A percentile compares a stretch with the other conserved stretches of the same genome.
These are phyloP conservation scores for Alloteropsis semialata DNA, from an alignment of 176 grass and related monocot species.

Conservation along the genomic window DNA sequence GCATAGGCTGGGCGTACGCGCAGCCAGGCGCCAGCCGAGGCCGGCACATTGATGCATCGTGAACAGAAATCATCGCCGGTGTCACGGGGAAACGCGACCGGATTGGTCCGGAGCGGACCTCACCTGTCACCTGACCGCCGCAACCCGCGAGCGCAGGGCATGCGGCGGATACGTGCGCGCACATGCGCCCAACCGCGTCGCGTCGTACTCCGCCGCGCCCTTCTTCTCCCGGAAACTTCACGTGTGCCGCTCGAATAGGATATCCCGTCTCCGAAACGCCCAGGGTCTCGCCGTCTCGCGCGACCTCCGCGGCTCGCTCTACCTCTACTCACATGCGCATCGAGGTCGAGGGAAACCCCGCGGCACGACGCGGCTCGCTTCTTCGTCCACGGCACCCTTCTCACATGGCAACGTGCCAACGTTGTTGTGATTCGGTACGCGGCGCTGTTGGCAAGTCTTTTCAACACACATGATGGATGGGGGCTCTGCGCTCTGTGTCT, in stretches of 20 bases:
- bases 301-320: no score
- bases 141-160: background rate
- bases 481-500: no score
- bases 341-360: background rate
- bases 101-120: no score
- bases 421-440: no score
- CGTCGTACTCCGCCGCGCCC: background rate
- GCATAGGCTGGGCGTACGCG: background rate
- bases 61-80: background rate
- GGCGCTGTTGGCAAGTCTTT: no score
- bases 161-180: background rate
- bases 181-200: background rate
- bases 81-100: background rate
- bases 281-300: background rate
- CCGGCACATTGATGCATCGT: background rate
- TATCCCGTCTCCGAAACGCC: background rate
- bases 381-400: background rate
- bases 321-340: background rate
- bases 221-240: background rate
- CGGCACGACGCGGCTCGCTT: background rate
- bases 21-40: background rate
- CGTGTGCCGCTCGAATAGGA: background rate
- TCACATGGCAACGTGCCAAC: no score
- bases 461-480: no score
- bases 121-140: background rate